Evolutionary conservation across 2,329 filamentous ascomycete genomes (phyloP).

Genomic region (Aspergillus aculeatus): DNA sequence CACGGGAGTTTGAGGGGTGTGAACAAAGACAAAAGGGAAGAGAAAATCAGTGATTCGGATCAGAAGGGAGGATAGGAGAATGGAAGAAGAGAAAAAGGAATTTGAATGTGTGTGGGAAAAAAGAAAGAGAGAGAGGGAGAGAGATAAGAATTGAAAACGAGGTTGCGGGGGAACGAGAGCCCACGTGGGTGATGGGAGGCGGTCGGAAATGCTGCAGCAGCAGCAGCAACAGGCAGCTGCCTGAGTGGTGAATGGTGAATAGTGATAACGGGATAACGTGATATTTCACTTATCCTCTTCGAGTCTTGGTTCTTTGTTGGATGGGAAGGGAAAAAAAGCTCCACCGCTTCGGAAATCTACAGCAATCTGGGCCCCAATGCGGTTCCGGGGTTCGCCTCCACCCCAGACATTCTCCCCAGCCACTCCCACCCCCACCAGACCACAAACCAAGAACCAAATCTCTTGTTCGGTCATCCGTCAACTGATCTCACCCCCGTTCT

Average conservation of each 20-base stretch:
- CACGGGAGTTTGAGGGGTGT: neutral
- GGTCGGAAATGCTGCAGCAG: too few relatives aligned
- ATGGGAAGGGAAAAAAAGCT: too few relatives aligned
- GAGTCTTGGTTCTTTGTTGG: too few relatives aligned
- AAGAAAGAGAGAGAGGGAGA: slow-evolving; percentile 1
- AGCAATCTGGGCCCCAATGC: neutral
- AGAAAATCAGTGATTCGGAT: neutral
- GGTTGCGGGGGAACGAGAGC: neutral
- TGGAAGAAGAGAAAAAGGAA: neutral
- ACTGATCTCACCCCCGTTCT: neutral
- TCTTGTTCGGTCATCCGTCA: neutral
- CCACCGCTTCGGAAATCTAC: neutral
- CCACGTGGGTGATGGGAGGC: neutral
- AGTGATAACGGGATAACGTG: too few relatives aligned
- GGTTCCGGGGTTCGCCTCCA: neutral
- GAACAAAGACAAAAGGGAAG: neutral
- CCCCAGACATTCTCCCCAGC: too few relatives aligned
- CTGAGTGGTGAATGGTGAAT: too few relatives aligned
- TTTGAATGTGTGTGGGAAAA: neutral
- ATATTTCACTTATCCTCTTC: too few relatives aligned
- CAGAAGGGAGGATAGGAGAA: neutral
- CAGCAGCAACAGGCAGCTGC: too few relatives aligned
- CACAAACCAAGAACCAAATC: neutral
- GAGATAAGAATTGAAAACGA: neutral
- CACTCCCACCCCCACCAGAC: too few relatives aligned